phyloP scores from a whole-genome alignment of 805 yeast genomes.

The Myxozyma neglecta region DNA sequence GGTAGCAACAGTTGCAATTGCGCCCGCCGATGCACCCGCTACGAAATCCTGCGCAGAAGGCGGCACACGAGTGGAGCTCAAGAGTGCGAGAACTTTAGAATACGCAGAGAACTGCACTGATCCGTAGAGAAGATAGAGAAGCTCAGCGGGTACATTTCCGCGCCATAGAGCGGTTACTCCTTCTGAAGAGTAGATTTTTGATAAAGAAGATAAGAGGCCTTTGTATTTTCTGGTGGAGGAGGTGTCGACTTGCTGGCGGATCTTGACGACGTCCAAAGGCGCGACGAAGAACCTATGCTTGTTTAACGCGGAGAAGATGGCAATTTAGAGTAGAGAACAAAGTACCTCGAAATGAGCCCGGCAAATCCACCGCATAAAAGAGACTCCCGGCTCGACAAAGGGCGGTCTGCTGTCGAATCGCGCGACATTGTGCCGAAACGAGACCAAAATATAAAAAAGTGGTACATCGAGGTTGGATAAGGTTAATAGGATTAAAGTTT shows the following conservation, averaged over 20 bases:
- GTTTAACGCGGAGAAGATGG: neutral
- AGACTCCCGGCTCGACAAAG: constrained; percentile 53
- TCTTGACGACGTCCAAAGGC: constrained; percentile 77
- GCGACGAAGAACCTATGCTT: constrained; percentile 58
- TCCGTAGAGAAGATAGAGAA: constrained; percentile 82
- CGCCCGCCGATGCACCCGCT: constrained; percentile 78
- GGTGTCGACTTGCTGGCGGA: constrained; percentile 65
- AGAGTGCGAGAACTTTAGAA: constrained; percentile 44
- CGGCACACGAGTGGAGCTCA: constrained; percentile 9
- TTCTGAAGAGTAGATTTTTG: constrained; percentile 56
- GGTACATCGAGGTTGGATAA: neutral
- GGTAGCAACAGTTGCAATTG: constrained; percentile 66
- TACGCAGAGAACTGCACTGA: constrained; percentile 79
- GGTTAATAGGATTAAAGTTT: neutral
- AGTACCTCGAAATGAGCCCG: constrained; percentile 56
- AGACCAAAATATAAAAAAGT: too few relatives aligned
- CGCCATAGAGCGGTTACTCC: constrained; percentile 71
- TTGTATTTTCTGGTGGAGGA: constrained; percentile 3
- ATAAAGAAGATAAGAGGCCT: constrained; percentile 39
- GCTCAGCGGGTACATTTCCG: constrained; percentile 90
- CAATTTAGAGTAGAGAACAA: constrained; percentile 12
- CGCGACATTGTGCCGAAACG: neutral
- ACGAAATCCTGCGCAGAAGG: constrained; percentile 48
- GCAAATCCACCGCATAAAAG: constrained; percentile 69
- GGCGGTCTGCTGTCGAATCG: constrained; percentile 47